phyloP scores from a whole-genome alignment of 2,329 filamentous ascomycete species.

The Teratosphaeria pseudoeucalypti region DNA sequence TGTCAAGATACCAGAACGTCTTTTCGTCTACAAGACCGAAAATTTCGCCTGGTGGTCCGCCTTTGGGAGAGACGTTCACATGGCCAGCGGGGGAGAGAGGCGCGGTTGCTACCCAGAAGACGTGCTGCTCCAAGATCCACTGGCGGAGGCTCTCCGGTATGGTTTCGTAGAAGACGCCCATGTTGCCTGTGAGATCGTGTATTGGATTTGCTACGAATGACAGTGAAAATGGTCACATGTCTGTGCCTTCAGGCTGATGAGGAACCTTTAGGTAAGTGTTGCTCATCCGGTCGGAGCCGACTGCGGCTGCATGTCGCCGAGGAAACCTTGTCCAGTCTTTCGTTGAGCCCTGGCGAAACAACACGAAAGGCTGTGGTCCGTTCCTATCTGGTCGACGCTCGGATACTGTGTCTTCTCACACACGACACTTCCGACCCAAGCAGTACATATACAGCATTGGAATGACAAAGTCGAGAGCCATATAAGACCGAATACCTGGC shows the following conservation, averaged over 20 bases:
- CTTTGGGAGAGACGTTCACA: conserved; percentile 38
- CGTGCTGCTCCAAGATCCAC: conserved; percentile 36
- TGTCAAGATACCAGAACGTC: conserved; percentile 37
- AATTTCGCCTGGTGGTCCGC: conserved; percentile 24
- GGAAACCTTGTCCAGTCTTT: background rate
- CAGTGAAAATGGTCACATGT: background rate
- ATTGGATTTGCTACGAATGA: background rate
- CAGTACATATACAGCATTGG: too few species aligned
- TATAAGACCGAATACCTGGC: too few species aligned
- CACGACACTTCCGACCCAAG: too few species aligned
- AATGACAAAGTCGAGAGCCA: too few species aligned
- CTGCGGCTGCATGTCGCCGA: background rate
- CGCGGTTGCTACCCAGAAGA: conserved; percentile 35
- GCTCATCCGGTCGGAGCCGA: background rate
- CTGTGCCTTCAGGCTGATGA: background rate
- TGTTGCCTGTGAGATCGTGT: conserved; percentile 7
- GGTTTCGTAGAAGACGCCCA: conserved; percentile 36
- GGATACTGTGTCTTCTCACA: too few species aligned
- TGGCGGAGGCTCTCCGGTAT: conserved; percentile 28
- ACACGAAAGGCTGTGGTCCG: too few species aligned
- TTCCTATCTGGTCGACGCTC: too few species aligned
- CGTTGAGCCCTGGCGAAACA: too few species aligned
- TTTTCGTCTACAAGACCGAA: conserved; percentile 31
- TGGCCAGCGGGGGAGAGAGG: conserved; percentile 32
- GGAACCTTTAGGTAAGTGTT: background rate